phyloP scores from a whole-genome alignment of 2,329 filamentous ascomycete genomes.

The Fusarium devonianum region DNA sequence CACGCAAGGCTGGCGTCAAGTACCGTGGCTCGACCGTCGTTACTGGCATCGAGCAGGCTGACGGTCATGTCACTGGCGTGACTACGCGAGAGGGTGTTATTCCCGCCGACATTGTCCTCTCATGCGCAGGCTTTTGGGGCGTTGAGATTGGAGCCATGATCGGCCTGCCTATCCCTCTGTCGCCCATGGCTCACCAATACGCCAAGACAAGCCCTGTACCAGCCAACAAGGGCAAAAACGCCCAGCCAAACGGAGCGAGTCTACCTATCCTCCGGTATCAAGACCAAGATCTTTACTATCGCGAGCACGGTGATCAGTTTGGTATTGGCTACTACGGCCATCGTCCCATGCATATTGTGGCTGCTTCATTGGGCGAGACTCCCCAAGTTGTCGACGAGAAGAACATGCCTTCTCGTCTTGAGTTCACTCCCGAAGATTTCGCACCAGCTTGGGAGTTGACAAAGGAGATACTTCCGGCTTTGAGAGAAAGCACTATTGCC shows the following conservation, averaged over 20 bases:
- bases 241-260: conserved; percentile 55
- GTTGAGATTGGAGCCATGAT: conserved; percentile 70
- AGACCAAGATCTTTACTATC: conserved; percentile 69
- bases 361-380: conserved; percentile 61
- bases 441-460: conserved; percentile 65
- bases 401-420: conserved; percentile 69
- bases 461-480: conserved; percentile 60
- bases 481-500: conserved; percentile 58
- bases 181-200: conserved; percentile 70
- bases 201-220: conserved; percentile 65
- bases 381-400: conserved; percentile 62
- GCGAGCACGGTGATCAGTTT: conserved; percentile 68
- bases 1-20: conserved; percentile 62
- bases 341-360: conserved; percentile 65
- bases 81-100: conserved; percentile 56
- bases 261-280: conserved; percentile 69
- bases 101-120: conserved; percentile 66
- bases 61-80: conserved; percentile 63
- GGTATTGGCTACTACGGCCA: conserved; percentile 72
- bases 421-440: conserved; percentile 68
- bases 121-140: conserved; percentile 71
- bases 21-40: conserved; percentile 65
- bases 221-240: conserved; percentile 47
- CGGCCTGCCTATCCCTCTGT: conserved; percentile 62
- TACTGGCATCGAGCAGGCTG: conserved; percentile 60